These are phyloP conservation scores for Aspergillus coremiiformis DNA, from an alignment of 495 filamentous ascomycete species.

Conservation along the genomic window DNA sequence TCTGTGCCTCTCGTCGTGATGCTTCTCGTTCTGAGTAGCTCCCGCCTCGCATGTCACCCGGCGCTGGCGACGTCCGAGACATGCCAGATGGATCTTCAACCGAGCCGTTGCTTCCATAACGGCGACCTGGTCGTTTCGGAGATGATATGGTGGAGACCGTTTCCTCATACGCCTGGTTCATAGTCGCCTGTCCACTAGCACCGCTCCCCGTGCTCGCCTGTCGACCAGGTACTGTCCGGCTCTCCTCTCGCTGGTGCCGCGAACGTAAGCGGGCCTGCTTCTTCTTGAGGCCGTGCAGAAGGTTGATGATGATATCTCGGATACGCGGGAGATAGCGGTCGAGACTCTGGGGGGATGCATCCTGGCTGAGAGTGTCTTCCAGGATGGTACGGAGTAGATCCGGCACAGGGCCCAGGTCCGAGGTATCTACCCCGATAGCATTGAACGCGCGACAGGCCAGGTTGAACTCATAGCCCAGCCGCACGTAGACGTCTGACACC, in stretches of 20 bases:
- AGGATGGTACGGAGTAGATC: constrained; percentile 83
- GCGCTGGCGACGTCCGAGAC: constrained; percentile 39
- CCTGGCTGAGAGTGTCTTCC: constrained; percentile 92
- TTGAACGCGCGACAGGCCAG: constrained; percentile 94
- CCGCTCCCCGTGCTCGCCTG: constrained; percentile 63
- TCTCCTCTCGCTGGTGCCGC: constrained; percentile 63
- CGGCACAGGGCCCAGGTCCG: constrained; percentile 89
- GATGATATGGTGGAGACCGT: constrained; percentile 32
- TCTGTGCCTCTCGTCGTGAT: constrained; percentile 45
- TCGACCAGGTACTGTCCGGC: constrained; percentile 41
- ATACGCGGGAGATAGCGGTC: constrained; percentile 89
- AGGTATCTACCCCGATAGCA: constrained; percentile 89
- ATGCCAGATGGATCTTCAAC: constrained; percentile 37
- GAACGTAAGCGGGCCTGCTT: constrained; percentile 90
- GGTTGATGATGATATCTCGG: constrained; percentile 95
- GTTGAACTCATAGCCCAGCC: constrained; percentile 97
- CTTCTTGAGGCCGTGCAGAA: constrained; percentile 89
- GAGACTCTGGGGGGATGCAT: constrained; percentile 85
- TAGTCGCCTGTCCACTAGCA: constrained; percentile 49
- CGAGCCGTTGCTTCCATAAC: constrained; percentile 45
- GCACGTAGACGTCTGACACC: constrained; percentile 96
- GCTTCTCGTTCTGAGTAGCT: constrained; percentile 36
- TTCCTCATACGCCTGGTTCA: constrained; percentile 63
- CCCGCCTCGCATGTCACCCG: constrained; percentile 20
- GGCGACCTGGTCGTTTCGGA: constrained; percentile 36